Conservation (phyloP, 2,329 filamentous ascomycete genomes). For the Colletotrichum theobromicola region DNA sequence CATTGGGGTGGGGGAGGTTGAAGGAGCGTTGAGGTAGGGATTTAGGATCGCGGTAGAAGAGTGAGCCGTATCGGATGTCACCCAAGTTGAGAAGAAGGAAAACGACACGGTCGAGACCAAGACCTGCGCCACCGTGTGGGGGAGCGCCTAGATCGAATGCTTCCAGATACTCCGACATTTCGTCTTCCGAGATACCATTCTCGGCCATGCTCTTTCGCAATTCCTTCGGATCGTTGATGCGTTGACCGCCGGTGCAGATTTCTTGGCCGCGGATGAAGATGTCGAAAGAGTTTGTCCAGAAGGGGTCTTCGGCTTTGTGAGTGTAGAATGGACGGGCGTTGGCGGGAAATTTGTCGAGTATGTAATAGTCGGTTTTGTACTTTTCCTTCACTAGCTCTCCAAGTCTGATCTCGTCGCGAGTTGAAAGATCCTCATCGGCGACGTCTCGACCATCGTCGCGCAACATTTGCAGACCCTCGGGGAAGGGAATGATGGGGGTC, state of each 20-base stretch:
- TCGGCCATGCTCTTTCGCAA: conserved; percentile 80
- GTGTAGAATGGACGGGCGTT: conserved; percentile 90
- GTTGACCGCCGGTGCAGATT: conserved; percentile 89
- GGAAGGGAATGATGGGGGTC: conserved; percentile 82
- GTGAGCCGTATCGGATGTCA: conserved; percentile 85
- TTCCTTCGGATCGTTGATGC: conserved; percentile 81
- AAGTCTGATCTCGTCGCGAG: conserved; percentile 84
- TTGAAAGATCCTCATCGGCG: conserved; percentile 80
- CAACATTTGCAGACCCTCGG: conserved; percentile 80
- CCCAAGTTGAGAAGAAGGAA: conserved; percentile 86
- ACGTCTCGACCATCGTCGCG: conserved; percentile 83
- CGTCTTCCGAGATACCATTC: conserved; percentile 76
- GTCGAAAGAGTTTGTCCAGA: conserved; percentile 90
- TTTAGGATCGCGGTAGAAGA: conserved; percentile 89
- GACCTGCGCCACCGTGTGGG: conserved; percentile 87
- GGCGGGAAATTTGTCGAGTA: conserved; percentile 90
- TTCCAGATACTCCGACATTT: conserved; percentile 89
- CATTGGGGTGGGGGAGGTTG: conserved; percentile 82
- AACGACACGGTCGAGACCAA: conserved; percentile 87
- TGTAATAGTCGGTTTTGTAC: conserved; percentile 89
- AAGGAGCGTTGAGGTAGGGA: conserved; percentile 73
- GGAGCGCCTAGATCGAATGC: conserved; percentile 89
- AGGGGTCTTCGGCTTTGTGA: conserved; percentile 76
- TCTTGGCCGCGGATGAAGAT: conserved; percentile 95
- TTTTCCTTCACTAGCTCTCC: conserved; percentile 86